Base-by-base conservation (phyloP, 2,329 filamentous ascomycete species). In the Ascochyta fabae region DNA sequence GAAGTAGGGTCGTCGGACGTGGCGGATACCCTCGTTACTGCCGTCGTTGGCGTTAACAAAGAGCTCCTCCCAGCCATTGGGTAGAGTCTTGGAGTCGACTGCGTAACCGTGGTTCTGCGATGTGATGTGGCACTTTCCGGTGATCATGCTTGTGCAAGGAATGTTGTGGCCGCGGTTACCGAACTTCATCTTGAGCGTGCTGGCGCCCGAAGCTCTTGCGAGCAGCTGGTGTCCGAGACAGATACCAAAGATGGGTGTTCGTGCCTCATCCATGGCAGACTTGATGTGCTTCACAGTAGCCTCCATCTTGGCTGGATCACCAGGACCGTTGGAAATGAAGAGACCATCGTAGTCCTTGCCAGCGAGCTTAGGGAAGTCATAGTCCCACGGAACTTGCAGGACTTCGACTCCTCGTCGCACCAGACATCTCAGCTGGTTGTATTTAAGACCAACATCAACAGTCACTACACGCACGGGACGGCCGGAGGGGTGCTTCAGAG, bases 91-190 rank as follows among this genome's bases (percentile, higher is more conserved):
- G 4, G 92, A 83, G 75, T 98, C 92, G 38, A 99, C 95, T 9
- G 93, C 95, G 71, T 88, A 99, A 76, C 95, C 95, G 77, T 99
- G 95, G 78, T 99, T 99, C 78, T 99, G 95, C 9, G 95, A 98
- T 36, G 95, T 99, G 74, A 99, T 99, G 80, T 99, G 94, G 77
- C 95, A 99, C 80, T 92, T 92, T 67, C 95, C 95, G 40, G 94
- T 96, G 64, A 98, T 83, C 84, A 96, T 85, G 79, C 90, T 97
- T 10, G 94, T 98, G 83, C 93, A 97, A 40, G 95, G 95, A 71
- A 99, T 98, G 80, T 99, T 99, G 83, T 96, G 92, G 39, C 94
- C 95, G 71, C 95, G 91, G 81, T 99, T 99, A 80, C 95, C 95
- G 71, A 97, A 99, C 84, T 98, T 98, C 92, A 99, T 96, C 84